Percentiles rank a stretch among this genome's conserved stretches.
These are phyloP conservation scores for Phytophthora ohioensis DNA, from an alignment of 352 stramenopile species.

Conservation along the genomic window DNA sequence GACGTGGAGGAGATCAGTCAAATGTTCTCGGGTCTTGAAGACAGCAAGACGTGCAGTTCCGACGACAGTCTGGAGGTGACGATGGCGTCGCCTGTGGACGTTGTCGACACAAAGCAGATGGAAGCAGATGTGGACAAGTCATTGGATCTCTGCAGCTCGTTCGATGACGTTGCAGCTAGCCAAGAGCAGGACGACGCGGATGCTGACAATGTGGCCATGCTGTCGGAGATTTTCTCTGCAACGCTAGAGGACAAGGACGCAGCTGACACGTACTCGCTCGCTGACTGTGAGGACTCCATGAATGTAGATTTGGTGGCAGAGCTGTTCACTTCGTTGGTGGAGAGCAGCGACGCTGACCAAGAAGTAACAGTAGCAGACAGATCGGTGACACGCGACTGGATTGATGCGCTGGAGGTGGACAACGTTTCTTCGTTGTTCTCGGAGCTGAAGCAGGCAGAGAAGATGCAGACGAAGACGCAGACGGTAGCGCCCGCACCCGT, in stretches of 20 bases:
- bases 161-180: conserved; percentile 7
- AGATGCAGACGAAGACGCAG: conserved; percentile 13
- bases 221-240: conserved; percentile 39
- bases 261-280: conserved; percentile 4
- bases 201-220: conserved; percentile 39
- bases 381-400: conserved; percentile 47
- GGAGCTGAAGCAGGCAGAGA: conserved; percentile 46
- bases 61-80: conserved; percentile 15
- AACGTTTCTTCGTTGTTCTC: conserved; percentile 55
- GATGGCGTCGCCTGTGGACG: conserved; percentile 24
- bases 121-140: conserved; percentile 14
- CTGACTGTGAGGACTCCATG: conserved; percentile 39
- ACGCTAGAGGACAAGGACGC: conserved; percentile 38
- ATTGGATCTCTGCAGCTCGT: conserved; percentile 5
- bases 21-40: conserved; percentile 53
- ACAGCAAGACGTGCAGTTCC: conserved; percentile 22
- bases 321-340: conserved; percentile 49
- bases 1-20: conserved; percentile 70
- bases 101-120: conserved; percentile 33
- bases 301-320: conserved; percentile 56
- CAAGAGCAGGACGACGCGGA: conserved; percentile 22
- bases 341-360: conserved; percentile 7
- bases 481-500: neutral
- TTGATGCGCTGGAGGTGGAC: conserved; percentile 63
- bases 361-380: conserved; percentile 16